Evolutionary conservation across 176 grass and related monocot species (phyloP).

Genomic region (Zoysia japonica): DNA sequence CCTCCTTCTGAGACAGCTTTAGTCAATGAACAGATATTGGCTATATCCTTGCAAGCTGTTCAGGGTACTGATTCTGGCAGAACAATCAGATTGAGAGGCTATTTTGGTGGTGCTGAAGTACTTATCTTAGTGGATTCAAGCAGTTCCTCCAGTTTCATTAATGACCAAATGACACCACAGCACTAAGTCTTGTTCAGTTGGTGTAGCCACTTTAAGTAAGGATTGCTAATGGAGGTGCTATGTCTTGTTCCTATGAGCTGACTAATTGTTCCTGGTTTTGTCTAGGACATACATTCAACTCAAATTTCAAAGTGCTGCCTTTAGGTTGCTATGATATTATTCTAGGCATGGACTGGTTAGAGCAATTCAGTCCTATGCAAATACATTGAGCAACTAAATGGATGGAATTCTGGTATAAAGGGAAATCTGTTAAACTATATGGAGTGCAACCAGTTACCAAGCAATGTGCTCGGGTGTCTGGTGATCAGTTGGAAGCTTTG

Average conservation of each 20-base stretch:
- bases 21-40: background rate
- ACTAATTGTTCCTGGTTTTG: background rate
- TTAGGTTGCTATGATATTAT: background rate
- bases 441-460: background rate
- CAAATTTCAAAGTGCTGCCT: background rate
- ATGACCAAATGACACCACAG: too few relatives aligned
- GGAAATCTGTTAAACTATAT: background rate
- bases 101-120: background rate
- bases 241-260: background rate
- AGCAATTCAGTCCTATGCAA: background rate
- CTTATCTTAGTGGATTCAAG: background rate
- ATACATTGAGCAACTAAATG: background rate
- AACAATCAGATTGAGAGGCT: background rate
- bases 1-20: too few relatives aligned
- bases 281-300: background rate
- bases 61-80: background rate
- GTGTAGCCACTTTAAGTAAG: too few relatives aligned
- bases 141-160: background rate
- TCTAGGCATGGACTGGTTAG: background rate
- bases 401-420: background rate
- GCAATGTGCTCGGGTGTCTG: background rate
- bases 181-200: too few relatives aligned
- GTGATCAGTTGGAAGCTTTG: background rate
- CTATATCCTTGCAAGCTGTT: background rate
- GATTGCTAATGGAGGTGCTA: too few relatives aligned